phyloP scores from a whole-genome alignment of 176 grass and related monocot species.

The Dendrocalamus sinicus region DNA sequence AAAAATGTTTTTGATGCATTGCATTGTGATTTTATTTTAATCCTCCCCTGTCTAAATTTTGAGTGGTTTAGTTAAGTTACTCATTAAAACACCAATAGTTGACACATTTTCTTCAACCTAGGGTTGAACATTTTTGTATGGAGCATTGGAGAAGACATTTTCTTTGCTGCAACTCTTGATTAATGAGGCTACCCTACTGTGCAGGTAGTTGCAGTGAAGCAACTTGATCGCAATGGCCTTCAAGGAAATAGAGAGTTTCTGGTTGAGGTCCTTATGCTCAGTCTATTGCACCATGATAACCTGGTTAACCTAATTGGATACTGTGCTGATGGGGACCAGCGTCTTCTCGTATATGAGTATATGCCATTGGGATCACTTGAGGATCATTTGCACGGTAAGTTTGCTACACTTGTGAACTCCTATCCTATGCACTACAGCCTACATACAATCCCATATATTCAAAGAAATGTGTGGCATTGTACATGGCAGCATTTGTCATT shows the following conservation, averaged over 20 bases:
- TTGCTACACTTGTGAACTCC: constrained; percentile 41
- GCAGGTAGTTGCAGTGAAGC: constrained; percentile 85
- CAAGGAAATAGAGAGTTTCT: constrained; percentile 94
- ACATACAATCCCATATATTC: constrained; percentile 24
- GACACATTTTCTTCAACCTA: constrained; percentile 12
- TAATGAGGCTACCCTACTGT: constrained; percentile 11
- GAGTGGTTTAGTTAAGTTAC: neutral
- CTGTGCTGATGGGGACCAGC: constrained; percentile 90
- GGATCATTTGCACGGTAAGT: constrained; percentile 84
- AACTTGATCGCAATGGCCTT: constrained; percentile 84
- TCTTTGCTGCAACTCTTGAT: constrained; percentile 33
- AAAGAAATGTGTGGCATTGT: constrained; percentile 24
- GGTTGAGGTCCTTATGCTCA: constrained; percentile 91
- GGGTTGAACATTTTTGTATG: constrained; percentile 14
- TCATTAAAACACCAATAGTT: constrained; percentile 11
- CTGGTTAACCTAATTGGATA: constrained; percentile 92
- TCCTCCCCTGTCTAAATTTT: neutral
- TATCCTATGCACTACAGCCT: constrained; percentile 32
- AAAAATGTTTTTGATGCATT: constrained; percentile 42
- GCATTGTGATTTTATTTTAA: constrained; percentile 14
- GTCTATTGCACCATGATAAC: constrained; percentile 83
- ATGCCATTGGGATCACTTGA: constrained; percentile 94
- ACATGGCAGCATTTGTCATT: constrained; percentile 12
- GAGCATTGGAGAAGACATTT: constrained; percentile 36
- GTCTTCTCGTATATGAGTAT: constrained; percentile 92